Base-by-base conservation (phyloP, 768 basidiomycete species). In the Trametes coccinea region DNA sequence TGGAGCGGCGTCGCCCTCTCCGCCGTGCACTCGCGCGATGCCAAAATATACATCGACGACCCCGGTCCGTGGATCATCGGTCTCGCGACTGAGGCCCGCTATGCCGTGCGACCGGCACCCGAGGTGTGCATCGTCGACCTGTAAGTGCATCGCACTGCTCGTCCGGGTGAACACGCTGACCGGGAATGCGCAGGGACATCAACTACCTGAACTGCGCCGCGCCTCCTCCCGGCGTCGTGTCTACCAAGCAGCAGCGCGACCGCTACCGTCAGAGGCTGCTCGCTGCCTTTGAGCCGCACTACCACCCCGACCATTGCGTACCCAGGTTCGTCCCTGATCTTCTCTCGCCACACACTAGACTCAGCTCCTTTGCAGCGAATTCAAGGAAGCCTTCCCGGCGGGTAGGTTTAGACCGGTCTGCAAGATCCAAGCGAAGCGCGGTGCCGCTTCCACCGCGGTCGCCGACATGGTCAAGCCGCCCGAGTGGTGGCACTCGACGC, bases 21-120 rank as follows among this genome's bases (percentile, higher is more conserved):
- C 39, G 82, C 92, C 1, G 90, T 93, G 37, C 93, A 95, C 71
- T 86, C 89, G 37, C 87, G 95, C 47, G 96, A 97, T 65, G 88
- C 93, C 30, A 92, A 90, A 71, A 92, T 98, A 54, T 92, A 93
- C 66, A 89, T 95, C 63, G 95, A 98, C 66, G 95, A 98, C 73
- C 93, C 95, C 45, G 95, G 95, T 37, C 96, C 96, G 62, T 98
- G 93, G 88, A 94, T 98, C 68, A 84, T 98, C 73, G 95, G 92
- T 39, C 80, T 96, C 41, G 86, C 92, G 10, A 92, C 91, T 1
- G 90, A 95, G 70, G 88, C 90, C 7, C 82, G 92, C 61, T 90
- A 93, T 72, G 83, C 90, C 65, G 78, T 93, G 17, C 80, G 89
- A 30, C 83, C 88, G 8, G 78, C 87, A 1, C 78, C 90, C 0